Percentiles rank a stretch among this genome's conserved stretches.
These are phyloP conservation scores for Russula virescens DNA, from an alignment of 768 basidiomycete genomes.

Conservation along the genomic window DNA sequence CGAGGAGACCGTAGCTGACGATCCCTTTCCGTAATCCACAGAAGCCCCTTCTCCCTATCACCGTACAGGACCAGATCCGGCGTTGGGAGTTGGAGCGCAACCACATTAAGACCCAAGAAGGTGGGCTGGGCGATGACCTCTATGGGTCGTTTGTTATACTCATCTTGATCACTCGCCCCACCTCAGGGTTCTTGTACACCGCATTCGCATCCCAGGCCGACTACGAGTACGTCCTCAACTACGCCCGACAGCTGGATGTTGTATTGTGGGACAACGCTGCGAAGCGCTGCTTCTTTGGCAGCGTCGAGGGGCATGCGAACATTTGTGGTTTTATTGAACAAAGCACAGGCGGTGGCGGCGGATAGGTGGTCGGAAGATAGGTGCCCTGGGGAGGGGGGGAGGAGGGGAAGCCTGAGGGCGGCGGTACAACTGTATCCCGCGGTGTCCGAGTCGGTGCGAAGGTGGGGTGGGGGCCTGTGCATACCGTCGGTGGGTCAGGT, in stretches of 20 bases:
- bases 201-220: conserved; percentile 82
- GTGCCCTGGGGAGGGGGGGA: not conserved
- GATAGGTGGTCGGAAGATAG: not conserved
- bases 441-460: not conserved
- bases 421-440: not conserved
- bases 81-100: conserved; percentile 97
- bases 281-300: conserved; percentile 80
- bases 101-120: conserved; percentile 82
- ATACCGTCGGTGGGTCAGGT: not conserved
- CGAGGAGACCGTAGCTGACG: not conserved
- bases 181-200: conserved; percentile 78
- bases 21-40: conserved; percentile 31
- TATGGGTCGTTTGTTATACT: not conserved
- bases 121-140: conserved; percentile 38
- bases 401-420: too few relatives aligned
- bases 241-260: conserved; percentile 76
- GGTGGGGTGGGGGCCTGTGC: not conserved
- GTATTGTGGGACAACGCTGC: conserved; percentile 76
- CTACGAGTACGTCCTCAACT: conserved; percentile 80
- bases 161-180: not conserved
- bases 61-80: conserved; percentile 96
- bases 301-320: conserved; percentile 67
- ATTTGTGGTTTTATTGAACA: conserved; percentile 78
- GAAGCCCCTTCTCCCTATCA: conserved; percentile 92
- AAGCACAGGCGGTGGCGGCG: conserved; percentile 39